Evolutionary conservation across 768 basidiomycete species (phyloP).

Genomic region (Pleurotus pulmonarius): DNA sequence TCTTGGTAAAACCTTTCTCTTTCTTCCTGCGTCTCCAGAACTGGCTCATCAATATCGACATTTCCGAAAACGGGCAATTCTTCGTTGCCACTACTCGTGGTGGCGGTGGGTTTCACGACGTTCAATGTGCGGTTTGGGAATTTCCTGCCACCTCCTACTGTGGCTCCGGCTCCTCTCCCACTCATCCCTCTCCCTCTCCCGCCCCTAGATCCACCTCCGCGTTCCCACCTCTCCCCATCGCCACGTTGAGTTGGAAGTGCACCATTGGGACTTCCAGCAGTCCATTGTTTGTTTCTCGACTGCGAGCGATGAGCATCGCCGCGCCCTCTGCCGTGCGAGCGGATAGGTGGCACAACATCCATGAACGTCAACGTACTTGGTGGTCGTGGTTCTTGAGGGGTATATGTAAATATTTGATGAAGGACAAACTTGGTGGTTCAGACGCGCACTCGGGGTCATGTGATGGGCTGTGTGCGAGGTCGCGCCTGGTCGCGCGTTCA

Average conservation of each 20-base stretch:
- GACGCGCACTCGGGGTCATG: too few relatives aligned
- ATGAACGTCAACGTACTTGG: not conserved
- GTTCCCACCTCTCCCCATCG: conserved; percentile 60
- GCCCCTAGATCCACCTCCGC: conserved; percentile 50
- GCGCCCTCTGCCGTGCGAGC: not conserved
- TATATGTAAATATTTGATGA: too few relatives aligned
- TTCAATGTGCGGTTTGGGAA: conserved; percentile 39
- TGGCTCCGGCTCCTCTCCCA: not conserved
- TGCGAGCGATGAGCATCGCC: conserved; percentile 20
- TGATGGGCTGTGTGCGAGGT: too few relatives aligned
- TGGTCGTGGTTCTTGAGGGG: too few relatives aligned
- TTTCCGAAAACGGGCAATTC: conserved; percentile 15
- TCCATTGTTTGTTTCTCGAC: conserved; percentile 62
- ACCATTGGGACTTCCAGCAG: conserved; percentile 33
- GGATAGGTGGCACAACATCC: conserved; percentile 10
- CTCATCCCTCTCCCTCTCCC: conserved; percentile 32
- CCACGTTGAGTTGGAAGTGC: conserved; percentile 28
- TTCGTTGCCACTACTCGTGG: conserved; percentile 22
- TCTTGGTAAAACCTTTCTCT: conserved; percentile 69
- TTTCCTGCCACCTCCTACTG: conserved; percentile 32
- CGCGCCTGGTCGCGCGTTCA: too few relatives aligned
- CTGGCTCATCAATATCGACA: conserved; percentile 41
- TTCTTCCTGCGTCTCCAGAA: conserved; percentile 57
- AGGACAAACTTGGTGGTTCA: too few relatives aligned
- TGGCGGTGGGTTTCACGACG: conserved; percentile 21